A percentile compares a stretch with the other conserved stretches of the same genome.
Conservation (phyloP, 2,329 filamentous ascomycete species). For the Sporothrix globosa region DNA sequence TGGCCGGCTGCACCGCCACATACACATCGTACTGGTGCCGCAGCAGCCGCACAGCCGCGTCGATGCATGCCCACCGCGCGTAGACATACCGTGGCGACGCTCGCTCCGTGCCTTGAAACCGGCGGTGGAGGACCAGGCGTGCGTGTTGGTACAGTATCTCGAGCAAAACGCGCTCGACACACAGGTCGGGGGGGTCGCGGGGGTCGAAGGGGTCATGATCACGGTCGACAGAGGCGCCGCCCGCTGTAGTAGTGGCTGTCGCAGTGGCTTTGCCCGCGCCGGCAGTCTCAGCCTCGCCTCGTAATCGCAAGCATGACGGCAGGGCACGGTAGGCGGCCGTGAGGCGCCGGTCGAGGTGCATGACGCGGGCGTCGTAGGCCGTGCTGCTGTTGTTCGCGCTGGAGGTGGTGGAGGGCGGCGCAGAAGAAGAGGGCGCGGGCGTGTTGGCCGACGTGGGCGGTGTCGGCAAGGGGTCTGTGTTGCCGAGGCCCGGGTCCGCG, state of each 20-base stretch:
- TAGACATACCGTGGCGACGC: constrained; percentile 45
- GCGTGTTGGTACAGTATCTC: constrained; percentile 40
- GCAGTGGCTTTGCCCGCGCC: no score
- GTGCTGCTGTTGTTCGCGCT: neutral
- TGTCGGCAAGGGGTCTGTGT: neutral
- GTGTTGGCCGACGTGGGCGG: neutral
- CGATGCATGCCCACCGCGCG: constrained; percentile 50
- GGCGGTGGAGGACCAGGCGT: constrained; percentile 38
- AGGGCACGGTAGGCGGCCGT: constrained; percentile 33
- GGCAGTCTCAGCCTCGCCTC: no score
- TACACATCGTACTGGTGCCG: constrained; percentile 50
- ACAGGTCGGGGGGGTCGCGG: constrained; percentile 30
- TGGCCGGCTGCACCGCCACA: constrained; percentile 44
- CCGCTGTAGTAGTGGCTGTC: no score
- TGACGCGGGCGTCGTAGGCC: constrained; percentile 31
- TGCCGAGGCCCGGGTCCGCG: neutral
- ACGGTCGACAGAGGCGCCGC: no score
- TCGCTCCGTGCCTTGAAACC: constrained; percentile 42
- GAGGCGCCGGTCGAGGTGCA: constrained; percentile 38
- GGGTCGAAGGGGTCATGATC: neutral
- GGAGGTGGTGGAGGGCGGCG: no score
- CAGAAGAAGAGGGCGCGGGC: neutral
- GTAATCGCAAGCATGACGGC: constrained; percentile 23
- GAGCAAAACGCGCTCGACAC: constrained; percentile 39
- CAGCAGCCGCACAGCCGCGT: constrained; percentile 50